Percentiles rank a stretch among this genome's conserved stretches.
phyloP scores from a whole-genome alignment of 768 basidiomycete genomes.

The Amanita rubescens region DNA sequence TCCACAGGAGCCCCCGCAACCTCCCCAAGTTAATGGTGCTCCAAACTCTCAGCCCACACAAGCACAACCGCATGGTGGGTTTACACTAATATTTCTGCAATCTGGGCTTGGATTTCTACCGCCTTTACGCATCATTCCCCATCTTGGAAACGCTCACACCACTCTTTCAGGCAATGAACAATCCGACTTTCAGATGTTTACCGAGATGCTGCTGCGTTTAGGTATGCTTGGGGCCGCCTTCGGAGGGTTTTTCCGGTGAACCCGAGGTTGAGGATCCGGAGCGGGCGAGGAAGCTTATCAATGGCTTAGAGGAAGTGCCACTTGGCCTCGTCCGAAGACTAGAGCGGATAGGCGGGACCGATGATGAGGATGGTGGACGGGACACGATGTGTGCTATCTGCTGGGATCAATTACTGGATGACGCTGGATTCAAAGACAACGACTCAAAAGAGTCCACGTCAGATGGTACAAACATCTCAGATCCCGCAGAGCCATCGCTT shows the following conservation, averaged over 20 bases:
- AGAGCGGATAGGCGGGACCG: constrained; percentile 40
- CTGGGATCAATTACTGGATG: constrained; percentile 60
- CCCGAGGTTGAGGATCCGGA: constrained; percentile 53
- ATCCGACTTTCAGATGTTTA: neutral
- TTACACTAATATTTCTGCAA: neutral
- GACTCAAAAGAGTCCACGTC: constrained; percentile 12
- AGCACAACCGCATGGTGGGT: constrained; percentile 4
- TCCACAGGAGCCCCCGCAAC: neutral
- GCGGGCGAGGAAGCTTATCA: constrained; percentile 54
- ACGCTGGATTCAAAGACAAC: constrained; percentile 24
- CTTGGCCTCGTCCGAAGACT: constrained; percentile 58
- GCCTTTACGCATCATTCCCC: neutral
- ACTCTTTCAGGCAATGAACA: constrained; percentile 6
- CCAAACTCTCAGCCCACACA: neutral
- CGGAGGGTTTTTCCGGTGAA: constrained; percentile 20
- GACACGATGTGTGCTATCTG: constrained; percentile 64
- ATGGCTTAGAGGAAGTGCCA: constrained; percentile 60
- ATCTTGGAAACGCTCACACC: constrained; percentile 1
- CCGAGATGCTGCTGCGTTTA: constrained; percentile 13
- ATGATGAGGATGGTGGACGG: constrained; percentile 22
- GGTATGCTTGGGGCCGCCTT: constrained; percentile 15
- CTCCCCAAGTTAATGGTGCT: neutral
- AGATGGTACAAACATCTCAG: constrained; percentile 7
- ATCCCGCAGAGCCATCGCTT: neutral
- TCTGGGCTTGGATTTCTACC: neutral